These are phyloP conservation scores for Leptodermis oblonga DNA, from an alignment of 257 asterid species.

Conservation along the genomic window DNA sequence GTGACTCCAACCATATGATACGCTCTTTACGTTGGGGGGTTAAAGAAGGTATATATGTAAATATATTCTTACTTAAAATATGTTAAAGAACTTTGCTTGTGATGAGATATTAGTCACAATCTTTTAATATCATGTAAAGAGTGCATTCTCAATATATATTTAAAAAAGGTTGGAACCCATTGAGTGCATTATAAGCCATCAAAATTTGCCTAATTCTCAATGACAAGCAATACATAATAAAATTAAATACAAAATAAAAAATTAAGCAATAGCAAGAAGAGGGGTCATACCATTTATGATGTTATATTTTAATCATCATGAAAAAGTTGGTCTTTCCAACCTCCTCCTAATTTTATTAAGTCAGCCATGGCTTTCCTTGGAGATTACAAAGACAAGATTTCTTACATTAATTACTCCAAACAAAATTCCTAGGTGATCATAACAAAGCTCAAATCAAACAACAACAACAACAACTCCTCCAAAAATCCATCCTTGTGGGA, in stretches of 20 bases:
- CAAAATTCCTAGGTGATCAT: constrained; percentile 25
- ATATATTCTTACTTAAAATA: constrained; percentile 3
- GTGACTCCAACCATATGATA: too few relatives aligned
- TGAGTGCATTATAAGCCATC: constrained; percentile 35
- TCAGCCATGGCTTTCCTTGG: constrained; percentile 15
- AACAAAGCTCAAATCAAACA: constrained; percentile 27
- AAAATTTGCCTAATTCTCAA: constrained; percentile 17
- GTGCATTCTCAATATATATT: not conserved
- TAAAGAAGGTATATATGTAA: too few relatives aligned
- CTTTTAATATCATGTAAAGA: not conserved
- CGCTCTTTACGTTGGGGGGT: too few relatives aligned
- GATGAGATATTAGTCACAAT: constrained; percentile 8
- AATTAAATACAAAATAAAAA: too few relatives aligned
- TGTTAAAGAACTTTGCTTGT: constrained; percentile 10
- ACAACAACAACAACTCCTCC: constrained; percentile 23
- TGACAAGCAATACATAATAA: constrained; percentile 36
- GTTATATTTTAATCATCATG: constrained; percentile 9
- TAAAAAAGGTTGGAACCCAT: not conserved
- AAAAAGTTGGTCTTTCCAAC: constrained; percentile 13
- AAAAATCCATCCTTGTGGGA: constrained; percentile 24
- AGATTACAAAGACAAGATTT: constrained; percentile 20
- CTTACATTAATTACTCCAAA: constrained; percentile 16
- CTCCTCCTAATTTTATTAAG: too few relatives aligned
- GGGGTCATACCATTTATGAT: not conserved
- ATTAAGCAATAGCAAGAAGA: constrained; percentile 22